Base-by-base conservation (phyloP, 495 filamentous ascomycete genomes). In the Cryomyces minteri region DNA sequence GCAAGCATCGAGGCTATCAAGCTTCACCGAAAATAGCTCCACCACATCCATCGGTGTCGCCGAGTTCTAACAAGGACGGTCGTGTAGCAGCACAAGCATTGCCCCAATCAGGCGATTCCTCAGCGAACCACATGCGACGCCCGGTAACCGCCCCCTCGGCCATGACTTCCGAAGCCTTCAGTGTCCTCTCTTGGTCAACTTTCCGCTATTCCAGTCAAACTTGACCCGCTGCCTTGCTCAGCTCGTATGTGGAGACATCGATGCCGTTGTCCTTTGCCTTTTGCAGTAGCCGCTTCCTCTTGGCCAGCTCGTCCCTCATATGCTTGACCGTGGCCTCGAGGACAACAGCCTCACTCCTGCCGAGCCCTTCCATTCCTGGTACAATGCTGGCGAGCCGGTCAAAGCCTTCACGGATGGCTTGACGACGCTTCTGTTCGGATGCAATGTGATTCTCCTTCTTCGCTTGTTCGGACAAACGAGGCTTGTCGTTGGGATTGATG, bases 361-460 rank as follows among this genome's bases (percentile, higher is more conserved):
- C 85, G 56, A 86, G 80, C 5, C 87, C 87, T 55, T 82, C 76
- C 11, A 88, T 61, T 0, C 84, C 87, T 0, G 88, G 88, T 12
- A 94, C 84, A 37, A 88, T 68, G 39, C 77, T 72, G n/a, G 82
- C 80, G 2, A 95, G 68, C 14, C 75, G 69, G 61, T 94, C 87
- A 51, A 90, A 93, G n/a, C 80, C 84, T 31, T 82, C 75, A 31
- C 88, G 74, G 48, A 95, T 94, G 4, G 80, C 80, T 51, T 82
- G 73, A 31, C 88, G 79, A 9, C 88, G 80, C 62, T 94, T 93
- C 58, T 92, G 81, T 60, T 95, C 88, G 1, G 82, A 87, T 6
- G 74, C 76, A 51, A 93, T 90, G 56, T 94, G 87, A 53, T 94
- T 94, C 49, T 76, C 76, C 62, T 90, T 92, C 68, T 90, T 93